A percentile compares a stretch with the other conserved stretches of the same genome.
phyloP scores from a whole-genome alignment of 1,139 yeast genomes.

The Sugiyamaella xylanicola region DNA sequence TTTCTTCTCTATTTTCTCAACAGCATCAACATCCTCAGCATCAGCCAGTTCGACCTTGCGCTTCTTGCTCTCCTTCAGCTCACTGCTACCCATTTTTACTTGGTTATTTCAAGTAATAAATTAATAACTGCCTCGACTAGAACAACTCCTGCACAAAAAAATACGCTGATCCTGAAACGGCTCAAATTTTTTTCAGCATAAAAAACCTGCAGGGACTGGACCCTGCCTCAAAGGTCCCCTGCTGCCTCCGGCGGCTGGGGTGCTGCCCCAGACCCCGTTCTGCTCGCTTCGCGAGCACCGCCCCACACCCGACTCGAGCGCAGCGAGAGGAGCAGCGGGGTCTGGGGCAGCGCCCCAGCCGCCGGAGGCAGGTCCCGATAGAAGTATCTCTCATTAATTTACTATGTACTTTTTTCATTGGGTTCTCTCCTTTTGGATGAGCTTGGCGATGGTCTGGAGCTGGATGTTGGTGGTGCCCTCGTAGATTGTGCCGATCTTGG shows the following conservation, averaged over 20 bases:
- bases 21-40: neutral
- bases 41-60: conserved; percentile 11
- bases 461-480: conserved; percentile 51
- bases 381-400: no score
- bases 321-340: neutral
- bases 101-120: neutral
- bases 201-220: conserved; percentile 10
- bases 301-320: no score
- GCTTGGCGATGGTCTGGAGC: conserved; percentile 49
- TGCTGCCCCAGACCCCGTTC: neutral
- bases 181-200: conserved; percentile 1
- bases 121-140: neutral
- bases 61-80: conserved; percentile 12
- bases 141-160: neutral
- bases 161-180: conserved; percentile 8
- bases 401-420: no score
- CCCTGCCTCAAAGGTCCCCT: no score
- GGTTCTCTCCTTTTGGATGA: conserved; percentile 42
- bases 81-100: conserved; percentile 8
- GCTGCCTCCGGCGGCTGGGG: conserved; percentile 1
- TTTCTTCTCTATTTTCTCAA: conserved; percentile 4
- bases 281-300: neutral
- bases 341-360: neutral
- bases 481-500: conserved; percentile 51
- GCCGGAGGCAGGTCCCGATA: conserved; percentile 2